Evolutionary conservation across 345 rosid genomes (phyloP), one percentile per base, ranked within the genome.

Genomic region (Zanthoxylum bungeanum): DNA sequence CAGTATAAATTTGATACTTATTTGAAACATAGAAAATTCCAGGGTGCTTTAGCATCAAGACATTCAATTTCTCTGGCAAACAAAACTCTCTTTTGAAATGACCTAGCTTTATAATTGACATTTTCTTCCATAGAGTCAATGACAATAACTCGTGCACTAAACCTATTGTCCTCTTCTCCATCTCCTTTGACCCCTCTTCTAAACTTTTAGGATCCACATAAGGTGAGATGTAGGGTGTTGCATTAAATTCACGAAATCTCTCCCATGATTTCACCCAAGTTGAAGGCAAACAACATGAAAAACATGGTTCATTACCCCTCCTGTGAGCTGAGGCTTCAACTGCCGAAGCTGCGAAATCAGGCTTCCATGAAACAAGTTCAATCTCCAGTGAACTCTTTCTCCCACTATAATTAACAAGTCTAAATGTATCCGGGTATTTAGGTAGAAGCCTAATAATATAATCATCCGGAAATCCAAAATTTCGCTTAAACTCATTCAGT

Each of bases 351-450:
- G 97, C 91, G 24, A 86, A 70, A 39, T 86, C 87, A 22, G 89
- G 85, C 25, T 85, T 78, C 97, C 96, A 92, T 1, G 85, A 84
- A 69, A 92, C 39, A 56, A 92, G 92, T 79, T 92, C 97, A 36
- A 94, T 91, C 83, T 92, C 96, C 98, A 89, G 86, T 10, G 98
- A 92, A 77, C 90, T 92, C 83, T 81, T 94, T 76, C 95, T 94
- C 47, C 96, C 94, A 69, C 84, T 68, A 44, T 85, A 81, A 75
- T 88, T 92, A 63, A 92, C 79, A 34, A 92, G 76, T 25, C 86
- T 78, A 77, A 94, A 92, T 59, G 69, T 73, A 64, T 92, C 89
- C 0, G 88, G 76, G 59, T 92, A 81, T 71, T 85, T 86, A 0
- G 98, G 87, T 50, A 92, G 6, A 68, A 94, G 84, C 78, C 93